Evolutionary conservation across 495 filamentous ascomycete species (phyloP).

Genomic region (Diplogelasinospora grovesii): DNA sequence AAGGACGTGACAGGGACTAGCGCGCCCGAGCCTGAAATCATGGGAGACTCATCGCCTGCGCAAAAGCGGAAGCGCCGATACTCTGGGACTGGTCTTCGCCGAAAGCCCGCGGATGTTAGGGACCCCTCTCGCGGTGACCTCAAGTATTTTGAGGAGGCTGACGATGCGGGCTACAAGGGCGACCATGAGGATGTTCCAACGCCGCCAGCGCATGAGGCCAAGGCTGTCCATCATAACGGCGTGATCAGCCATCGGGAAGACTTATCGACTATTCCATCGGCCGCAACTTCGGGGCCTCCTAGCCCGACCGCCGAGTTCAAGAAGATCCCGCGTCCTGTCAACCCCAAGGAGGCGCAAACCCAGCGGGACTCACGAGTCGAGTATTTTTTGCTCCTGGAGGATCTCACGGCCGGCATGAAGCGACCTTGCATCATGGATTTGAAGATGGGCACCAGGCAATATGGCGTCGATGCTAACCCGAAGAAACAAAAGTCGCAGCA

Average conservation of each 20-base stretch:
- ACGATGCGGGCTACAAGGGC: constrained; percentile 74
- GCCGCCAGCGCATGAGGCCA: background rate
- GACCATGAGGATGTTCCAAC: constrained; percentile 48
- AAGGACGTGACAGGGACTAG: constrained; percentile 48
- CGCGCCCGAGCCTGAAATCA: constrained; percentile 47
- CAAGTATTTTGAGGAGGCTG: constrained; percentile 70
- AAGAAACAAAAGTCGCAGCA: constrained; percentile 92
- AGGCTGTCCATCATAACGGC: background rate
- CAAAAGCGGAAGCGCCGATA: constrained; percentile 52
- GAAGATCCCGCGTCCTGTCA: constrained; percentile 44
- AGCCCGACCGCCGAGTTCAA: constrained; percentile 26
- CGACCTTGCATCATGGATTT: constrained; percentile 93
- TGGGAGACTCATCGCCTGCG: constrained; percentile 29
- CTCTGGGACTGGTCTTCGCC: constrained; percentile 70
- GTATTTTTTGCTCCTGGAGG: constrained; percentile 92
- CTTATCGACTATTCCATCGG: constrained; percentile 19
- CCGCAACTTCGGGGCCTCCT: constrained; percentile 15
- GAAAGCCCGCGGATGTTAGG: constrained; percentile 57
- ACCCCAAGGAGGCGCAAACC: constrained; percentile 75
- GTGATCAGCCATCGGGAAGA: background rate
- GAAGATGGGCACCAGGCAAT: constrained; percentile 99
- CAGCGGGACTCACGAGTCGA: constrained; percentile 61
- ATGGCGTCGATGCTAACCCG: constrained; percentile 85
- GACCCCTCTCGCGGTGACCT: constrained; percentile 62
- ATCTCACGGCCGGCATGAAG: constrained; percentile 94